Evolutionary conservation across 164 flowering plant species (phyloP), one percentile per base, ranked within the genome.

Genomic region (Annona cherimola): DNA sequence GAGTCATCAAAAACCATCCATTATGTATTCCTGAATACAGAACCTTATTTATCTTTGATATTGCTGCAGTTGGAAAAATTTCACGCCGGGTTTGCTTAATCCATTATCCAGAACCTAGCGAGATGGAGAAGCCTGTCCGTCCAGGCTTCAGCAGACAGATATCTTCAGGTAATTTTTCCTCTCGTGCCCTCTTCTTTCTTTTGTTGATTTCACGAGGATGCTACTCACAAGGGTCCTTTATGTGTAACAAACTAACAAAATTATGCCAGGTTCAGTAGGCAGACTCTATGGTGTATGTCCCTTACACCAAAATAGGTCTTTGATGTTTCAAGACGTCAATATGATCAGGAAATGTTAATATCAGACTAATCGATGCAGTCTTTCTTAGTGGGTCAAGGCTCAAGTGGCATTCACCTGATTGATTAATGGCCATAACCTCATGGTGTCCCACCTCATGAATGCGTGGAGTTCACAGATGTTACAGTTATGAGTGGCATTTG

Each of bases 11-110:
- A 26, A 26, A 26, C 35, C 35, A 26, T 26, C 35, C 35, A 50
- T 50, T 50, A 11, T 50, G 11, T 50, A 9, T 50, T 16, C 57
- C 57, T 50, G 14, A 50, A 11, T 50, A 16, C 57, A 9, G 57
- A 11, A 9, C 14, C 57, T 50, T 16, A 50, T 50, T 11, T 2
- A 11, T 9, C 14, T 50, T 50, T 16, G 9, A 12, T 12, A 46
- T 12, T 46, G 20, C 57, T 76, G 63, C 88, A 90, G 97, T 80
- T 75, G 97, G 97, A 40, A 88, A 89, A 82, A 90, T 92, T 73
- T 86, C 97, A 59, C 82, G 93, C 57, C 82, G 89, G 55, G 89
- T 90, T 72, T 84, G 89, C 26, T 75, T 90, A 43, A 84, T 87
- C 57, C 89, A 79, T 76, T 89, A 84, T 76, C 90, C 91, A 16